A percentile compares a stretch with the other conserved stretches of the same genome.
These are phyloP conservation scores for Gossypium ekmanianum DNA, from an alignment of 345 rosid genomes.

Conservation along the genomic window DNA sequence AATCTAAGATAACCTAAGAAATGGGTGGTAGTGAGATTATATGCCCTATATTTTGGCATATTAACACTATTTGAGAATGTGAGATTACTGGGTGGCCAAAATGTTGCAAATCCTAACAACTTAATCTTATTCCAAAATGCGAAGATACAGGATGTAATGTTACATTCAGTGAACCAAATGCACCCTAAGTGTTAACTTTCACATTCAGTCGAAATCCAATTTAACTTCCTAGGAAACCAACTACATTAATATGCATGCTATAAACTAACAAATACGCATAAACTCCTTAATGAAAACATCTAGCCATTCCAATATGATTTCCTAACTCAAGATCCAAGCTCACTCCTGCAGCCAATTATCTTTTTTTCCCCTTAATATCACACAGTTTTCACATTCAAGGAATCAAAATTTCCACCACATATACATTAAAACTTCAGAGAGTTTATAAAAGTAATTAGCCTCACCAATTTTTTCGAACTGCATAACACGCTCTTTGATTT, in stretches of 20 bases:
- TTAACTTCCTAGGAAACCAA: background rate
- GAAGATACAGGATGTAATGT: too few species aligned
- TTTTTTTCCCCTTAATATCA: background rate
- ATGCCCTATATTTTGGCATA: too few species aligned
- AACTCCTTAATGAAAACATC: background rate
- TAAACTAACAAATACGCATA: background rate
- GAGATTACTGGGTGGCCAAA: too few species aligned
- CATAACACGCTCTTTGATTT: constrained; percentile 70
- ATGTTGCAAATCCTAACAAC: too few species aligned
- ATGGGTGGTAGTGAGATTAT: too few species aligned
- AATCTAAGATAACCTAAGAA: too few species aligned
- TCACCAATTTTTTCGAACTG: constrained; percentile 76
- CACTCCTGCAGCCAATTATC: background rate
- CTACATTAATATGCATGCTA: background rate
- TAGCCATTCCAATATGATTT: background rate
- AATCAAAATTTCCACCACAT: background rate
- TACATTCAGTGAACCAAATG: too few species aligned
- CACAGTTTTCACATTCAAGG: background rate
- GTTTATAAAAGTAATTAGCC: constrained; percentile 22
- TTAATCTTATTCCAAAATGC: too few species aligned
- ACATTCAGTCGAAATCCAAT: background rate
- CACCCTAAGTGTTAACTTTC: background rate
- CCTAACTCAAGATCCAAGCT: background rate
- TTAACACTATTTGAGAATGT: too few species aligned
- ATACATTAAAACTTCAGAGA: background rate